phyloP scores from a whole-genome alignment of 2,329 filamentous ascomycete species.

The Lachnellula occidentalis region DNA sequence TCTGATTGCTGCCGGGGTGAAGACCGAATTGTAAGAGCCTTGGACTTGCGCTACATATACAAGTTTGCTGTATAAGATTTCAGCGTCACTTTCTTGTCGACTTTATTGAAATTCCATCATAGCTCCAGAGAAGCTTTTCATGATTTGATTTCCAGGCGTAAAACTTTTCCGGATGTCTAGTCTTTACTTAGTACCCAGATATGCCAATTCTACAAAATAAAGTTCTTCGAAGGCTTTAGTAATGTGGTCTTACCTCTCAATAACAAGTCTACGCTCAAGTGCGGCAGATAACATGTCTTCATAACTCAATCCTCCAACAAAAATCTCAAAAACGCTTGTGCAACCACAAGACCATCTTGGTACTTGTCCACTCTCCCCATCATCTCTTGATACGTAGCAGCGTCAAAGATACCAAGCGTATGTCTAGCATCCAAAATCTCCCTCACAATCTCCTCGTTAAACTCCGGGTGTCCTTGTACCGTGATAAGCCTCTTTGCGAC shows the following conservation, averaged over 20 bases:
- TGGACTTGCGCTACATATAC: background rate
- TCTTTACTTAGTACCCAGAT: no score
- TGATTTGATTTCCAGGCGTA: background rate
- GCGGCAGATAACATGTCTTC: slow-evolving; percentile 3
- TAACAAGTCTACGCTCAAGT: slow-evolving; percentile 9
- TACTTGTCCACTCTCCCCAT: slow-evolving; percentile 57
- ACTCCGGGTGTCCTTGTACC: slow-evolving; percentile 85
- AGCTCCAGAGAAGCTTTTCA: background rate
- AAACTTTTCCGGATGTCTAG: background rate
- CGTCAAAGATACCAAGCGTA: slow-evolving; percentile 60
- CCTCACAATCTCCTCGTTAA: slow-evolving; percentile 63
- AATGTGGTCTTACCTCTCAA: background rate
- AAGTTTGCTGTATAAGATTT: background rate
- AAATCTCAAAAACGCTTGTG: slow-evolving; percentile 70
- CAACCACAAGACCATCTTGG: slow-evolving; percentile 77
- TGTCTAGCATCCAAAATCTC: slow-evolving; percentile 63
- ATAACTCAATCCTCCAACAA: slow-evolving; percentile 47
- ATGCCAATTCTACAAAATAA: no score
- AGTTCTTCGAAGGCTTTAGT: no score
- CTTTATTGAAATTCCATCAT: background rate
- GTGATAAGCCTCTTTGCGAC: slow-evolving; percentile 60
- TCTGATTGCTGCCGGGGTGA: slow-evolving; percentile 43
- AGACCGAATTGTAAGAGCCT: slow-evolving; percentile 16
- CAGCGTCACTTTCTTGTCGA: background rate
- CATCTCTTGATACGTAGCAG: slow-evolving; percentile 63